Evolutionary conservation across 176 grass and related monocot genomes (phyloP).

Genomic region (Phoenix roebelenii): DNA sequence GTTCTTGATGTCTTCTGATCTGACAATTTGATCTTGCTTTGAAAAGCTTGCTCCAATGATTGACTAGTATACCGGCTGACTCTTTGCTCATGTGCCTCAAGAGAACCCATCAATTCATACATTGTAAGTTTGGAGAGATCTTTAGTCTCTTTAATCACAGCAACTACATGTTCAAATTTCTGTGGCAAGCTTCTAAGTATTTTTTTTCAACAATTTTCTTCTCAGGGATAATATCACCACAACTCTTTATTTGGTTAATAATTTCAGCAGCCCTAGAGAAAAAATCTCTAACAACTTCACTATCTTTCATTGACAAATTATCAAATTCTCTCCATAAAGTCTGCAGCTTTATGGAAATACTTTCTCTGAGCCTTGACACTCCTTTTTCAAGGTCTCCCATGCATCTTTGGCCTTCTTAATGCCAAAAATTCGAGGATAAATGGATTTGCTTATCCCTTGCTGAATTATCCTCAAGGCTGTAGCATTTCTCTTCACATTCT

Average conservation of each 20-base stretch:
- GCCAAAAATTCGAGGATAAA: background rate
- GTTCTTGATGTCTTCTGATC: too few species aligned
- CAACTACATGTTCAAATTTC: slow-evolving; percentile 1
- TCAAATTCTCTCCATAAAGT: background rate
- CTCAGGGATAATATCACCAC: background rate
- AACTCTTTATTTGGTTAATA: slow-evolving; percentile 1
- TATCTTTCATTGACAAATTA: background rate
- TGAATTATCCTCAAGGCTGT: background rate
- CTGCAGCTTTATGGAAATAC: background rate
- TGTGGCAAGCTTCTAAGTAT: background rate
- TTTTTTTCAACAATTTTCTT: slow-evolving; percentile 3
- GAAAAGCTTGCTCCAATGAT: too few species aligned
- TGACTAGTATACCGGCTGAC: too few species aligned
- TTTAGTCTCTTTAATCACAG: background rate
- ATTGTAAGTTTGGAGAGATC: background rate
- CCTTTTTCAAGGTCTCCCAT: background rate
- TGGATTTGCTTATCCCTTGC: background rate
- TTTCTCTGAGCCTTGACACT: background rate
- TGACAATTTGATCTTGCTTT: too few species aligned
- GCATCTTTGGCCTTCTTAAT: background rate
- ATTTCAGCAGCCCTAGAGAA: background rate
- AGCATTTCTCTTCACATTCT: slow-evolving; percentile 1
- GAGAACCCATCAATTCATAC: too few species aligned
- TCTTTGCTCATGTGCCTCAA: too few species aligned
- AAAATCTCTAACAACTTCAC: background rate